These are phyloP conservation scores for Solanum hybrid DNA, from an alignment of 305 asterid species.

Conservation along the genomic window DNA sequence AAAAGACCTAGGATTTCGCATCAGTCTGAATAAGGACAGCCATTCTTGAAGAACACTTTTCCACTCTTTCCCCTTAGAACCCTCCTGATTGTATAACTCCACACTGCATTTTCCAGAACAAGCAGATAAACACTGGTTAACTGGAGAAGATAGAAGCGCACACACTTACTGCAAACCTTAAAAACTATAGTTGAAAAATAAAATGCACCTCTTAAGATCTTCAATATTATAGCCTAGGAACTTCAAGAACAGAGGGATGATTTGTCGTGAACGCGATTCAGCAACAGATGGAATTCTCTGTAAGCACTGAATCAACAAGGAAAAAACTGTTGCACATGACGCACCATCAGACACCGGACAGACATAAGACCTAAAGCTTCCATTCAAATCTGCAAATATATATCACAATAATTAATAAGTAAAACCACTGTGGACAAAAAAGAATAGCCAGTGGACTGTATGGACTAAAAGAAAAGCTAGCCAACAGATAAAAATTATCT, in stretches of 20 bases:
- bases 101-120: constrained; percentile 38
- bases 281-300: constrained; percentile 60
- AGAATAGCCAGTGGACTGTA: background rate
- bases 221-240: constrained; percentile 62
- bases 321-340: constrained; percentile 45
- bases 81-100: constrained; percentile 26
- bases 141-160: background rate
- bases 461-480: background rate
- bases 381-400: constrained; percentile 55
- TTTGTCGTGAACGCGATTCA: constrained; percentile 67
- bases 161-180: background rate
- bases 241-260: constrained; percentile 73
- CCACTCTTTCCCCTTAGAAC: constrained; percentile 71
- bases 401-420: constrained; percentile 7
- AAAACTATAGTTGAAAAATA: constrained; percentile 8
- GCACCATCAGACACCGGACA: constrained; percentile 41
- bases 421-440: background rate
- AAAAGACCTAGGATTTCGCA: constrained; percentile 62
- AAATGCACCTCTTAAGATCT: constrained; percentile 42
- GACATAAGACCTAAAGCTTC: constrained; percentile 42
- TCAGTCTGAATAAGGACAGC: constrained; percentile 60
- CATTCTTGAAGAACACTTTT: constrained; percentile 64
- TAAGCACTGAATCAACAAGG: constrained; percentile 58
- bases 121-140: background rate
- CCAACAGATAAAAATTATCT: background rate